Conservation (phyloP, 116 monocot genomes). For the Trichopus zeylanicus region DNA sequence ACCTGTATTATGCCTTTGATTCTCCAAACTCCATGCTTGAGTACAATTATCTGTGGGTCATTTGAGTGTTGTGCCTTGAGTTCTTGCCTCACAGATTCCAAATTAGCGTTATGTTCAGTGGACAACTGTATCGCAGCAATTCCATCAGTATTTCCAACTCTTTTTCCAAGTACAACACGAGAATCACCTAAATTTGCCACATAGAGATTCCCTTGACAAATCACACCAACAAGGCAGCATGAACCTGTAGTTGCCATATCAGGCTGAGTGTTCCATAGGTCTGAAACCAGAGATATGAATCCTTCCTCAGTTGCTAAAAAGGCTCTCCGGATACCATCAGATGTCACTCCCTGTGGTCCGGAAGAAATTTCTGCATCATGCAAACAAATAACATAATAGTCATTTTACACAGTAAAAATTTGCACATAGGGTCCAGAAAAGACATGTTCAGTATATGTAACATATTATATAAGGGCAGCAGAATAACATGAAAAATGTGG, state of each 20-base stretch:
- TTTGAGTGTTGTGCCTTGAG: slow-evolving; percentile 27
- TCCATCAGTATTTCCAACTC: slow-evolving; percentile 20
- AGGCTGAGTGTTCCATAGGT: slow-evolving; percentile 27
- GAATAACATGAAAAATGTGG: neutral
- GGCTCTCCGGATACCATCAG: slow-evolving; percentile 26
- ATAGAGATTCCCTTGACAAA: slow-evolving; percentile 35
- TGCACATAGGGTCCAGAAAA: neutral
- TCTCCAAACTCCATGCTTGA: slow-evolving; percentile 44
- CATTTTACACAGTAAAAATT: neutral
- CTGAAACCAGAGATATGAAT: slow-evolving; percentile 33
- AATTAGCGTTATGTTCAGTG: slow-evolving; percentile 33
- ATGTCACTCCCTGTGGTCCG: slow-evolving; percentile 26
- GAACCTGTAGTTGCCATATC: slow-evolving; percentile 51
- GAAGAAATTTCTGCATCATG: slow-evolving; percentile 43
- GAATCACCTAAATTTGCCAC: slow-evolving; percentile 73
- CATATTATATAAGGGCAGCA: too few relatives aligned
- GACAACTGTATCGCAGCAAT: slow-evolving; percentile 47
- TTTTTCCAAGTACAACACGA: slow-evolving; percentile 57
- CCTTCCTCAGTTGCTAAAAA: slow-evolving; percentile 48
- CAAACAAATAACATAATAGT: neutral
- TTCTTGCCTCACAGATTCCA: slow-evolving; percentile 36
- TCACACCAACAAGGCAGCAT: slow-evolving; percentile 49
- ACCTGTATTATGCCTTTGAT: slow-evolving; percentile 47
- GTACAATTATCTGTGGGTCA: slow-evolving; percentile 32
- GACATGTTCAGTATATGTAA: neutral